A percentile compares a stretch with the other conserved stretches of the same genome.
phyloP scores from a whole-genome alignment of 2,329 filamentous ascomycete genomes.

The Colletotrichum brevisporum region DNA sequence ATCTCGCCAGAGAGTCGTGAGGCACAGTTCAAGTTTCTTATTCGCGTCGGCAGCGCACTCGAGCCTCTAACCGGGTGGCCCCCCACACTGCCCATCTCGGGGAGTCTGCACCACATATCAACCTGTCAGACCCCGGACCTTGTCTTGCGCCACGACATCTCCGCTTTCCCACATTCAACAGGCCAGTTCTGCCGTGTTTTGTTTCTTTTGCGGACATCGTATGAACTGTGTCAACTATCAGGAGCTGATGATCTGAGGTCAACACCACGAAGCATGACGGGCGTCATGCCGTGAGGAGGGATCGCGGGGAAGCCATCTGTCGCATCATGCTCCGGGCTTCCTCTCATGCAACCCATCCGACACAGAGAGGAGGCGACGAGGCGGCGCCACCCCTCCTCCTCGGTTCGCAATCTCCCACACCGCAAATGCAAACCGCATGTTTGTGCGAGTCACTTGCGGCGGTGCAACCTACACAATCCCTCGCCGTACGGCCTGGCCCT shows the following conservation, averaged over 20 bases:
- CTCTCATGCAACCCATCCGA: constrained; percentile 10
- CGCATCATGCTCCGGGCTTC: constrained; percentile 18
- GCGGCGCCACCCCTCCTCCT: background rate
- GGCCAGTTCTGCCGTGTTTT: constrained; percentile 26
- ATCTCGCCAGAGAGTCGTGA: background rate
- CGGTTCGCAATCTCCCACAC: constrained; percentile 24
- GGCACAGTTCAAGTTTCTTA: constrained; percentile 23
- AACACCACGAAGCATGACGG: constrained; percentile 22
- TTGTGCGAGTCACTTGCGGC: constrained; percentile 14
- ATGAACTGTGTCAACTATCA: constrained; percentile 28
- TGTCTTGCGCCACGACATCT: constrained; percentile 34
- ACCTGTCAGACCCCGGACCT: constrained; percentile 34
- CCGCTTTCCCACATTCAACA: constrained; percentile 36
- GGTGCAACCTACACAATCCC: constrained; percentile 30
- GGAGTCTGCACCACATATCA: constrained; percentile 32
- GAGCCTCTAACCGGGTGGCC: constrained; percentile 14
- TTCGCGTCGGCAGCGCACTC: constrained; percentile 8
- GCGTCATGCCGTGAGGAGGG: constrained; percentile 23
- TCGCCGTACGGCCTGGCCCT: constrained; percentile 1
- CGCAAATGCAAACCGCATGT: constrained; percentile 34
- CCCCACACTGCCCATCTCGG: constrained; percentile 37
- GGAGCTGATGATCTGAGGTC: constrained; percentile 34
- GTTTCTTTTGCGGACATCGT: constrained; percentile 38
- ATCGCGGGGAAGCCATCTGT: constrained; percentile 23
- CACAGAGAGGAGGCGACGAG: background rate